Evolutionary conservation across 75 land plant genomes (phyloP).

Genomic region (Sequoia sempervirens): DNA sequence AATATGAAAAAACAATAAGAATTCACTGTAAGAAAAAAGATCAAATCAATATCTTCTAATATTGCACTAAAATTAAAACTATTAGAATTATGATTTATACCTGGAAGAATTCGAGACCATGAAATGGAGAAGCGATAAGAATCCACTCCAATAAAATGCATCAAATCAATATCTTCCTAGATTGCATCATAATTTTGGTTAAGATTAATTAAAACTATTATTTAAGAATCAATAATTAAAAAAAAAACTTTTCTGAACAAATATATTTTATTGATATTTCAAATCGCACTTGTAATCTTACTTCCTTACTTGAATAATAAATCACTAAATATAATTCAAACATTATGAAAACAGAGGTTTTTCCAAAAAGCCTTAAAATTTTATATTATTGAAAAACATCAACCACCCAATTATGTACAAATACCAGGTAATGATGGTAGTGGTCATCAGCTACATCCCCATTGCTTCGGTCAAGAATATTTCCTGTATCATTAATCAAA

Average conservation of each 20-base stretch:
- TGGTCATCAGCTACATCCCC: conserved; percentile 70
- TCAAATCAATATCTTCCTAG: conserved; percentile 53
- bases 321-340: neutral
- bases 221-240: too few relatives aligned
- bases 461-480: conserved; percentile 26
- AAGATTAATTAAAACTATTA: too few relatives aligned
- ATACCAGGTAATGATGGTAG: conserved; percentile 59
- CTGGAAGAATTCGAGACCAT: conserved; percentile 62
- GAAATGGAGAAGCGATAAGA: conserved; percentile 63
- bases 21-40: too few relatives aligned
- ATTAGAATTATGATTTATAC: conserved; percentile 1
- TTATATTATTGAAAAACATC: neutral
- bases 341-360: neutral
- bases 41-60: too few relatives aligned
- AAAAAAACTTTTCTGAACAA: too few relatives aligned
- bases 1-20: too few relatives aligned
- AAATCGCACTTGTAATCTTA: too few relatives aligned
- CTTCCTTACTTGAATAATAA: too few relatives aligned
- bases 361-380: too few relatives aligned
- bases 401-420: neutral
- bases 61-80: too few relatives aligned
- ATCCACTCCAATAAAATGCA: conserved; percentile 47
- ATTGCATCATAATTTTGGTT: neutral
- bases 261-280: too few relatives aligned
- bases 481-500: conserved; percentile 20